Evolutionary conservation across 176 grass and related monocot genomes (phyloP), one percentile per base, ranked within the genome.

Genomic region (Elaeis guineensis): DNA sequence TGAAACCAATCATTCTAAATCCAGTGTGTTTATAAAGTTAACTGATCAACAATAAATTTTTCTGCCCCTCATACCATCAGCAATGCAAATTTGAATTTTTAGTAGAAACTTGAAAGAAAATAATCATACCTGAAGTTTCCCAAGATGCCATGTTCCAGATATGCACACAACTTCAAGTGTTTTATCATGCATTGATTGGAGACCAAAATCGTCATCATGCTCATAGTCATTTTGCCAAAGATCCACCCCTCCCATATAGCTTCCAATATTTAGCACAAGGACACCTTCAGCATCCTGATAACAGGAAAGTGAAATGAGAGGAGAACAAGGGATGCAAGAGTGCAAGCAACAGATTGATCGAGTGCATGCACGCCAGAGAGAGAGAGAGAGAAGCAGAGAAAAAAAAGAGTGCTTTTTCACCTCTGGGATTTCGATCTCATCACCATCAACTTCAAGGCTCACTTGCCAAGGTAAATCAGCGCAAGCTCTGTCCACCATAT

Each of bases 171-270:
- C 77, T 82, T 95, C 91, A 19, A 95, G 83, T 15, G 79, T 75
- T 82, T 90, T 85, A 72, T 95, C 91, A 66, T 95, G 80, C 75
- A 95, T 85, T 51, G 83, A 84, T 74, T 95, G 86, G 59, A 77
- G 75, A 63, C 60, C 63, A 75, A 84, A 78, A 79, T 87, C 78
- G 62, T 83, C 78, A 65, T 95, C 75, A 66, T 82, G 59, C 12
- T 83, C 71, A 77, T 82, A 78, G 57, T 82, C 69, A 4, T 87
- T 90, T 85, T 87, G 71, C 86, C 91, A 95, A 61, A 95, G 80
- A 79, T 95, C 91, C 55, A 95, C 91, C 14, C 91, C 91, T 52
- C 86, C 91, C 86, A 95, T 95, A 80, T 95, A 95, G 75, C 86
- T 95, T 57, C 74, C 32, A 17, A 95, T 95, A 65, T 90, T 95